phyloP scores from a whole-genome alignment of 257 asterid species.

The Striga asiatica region DNA sequence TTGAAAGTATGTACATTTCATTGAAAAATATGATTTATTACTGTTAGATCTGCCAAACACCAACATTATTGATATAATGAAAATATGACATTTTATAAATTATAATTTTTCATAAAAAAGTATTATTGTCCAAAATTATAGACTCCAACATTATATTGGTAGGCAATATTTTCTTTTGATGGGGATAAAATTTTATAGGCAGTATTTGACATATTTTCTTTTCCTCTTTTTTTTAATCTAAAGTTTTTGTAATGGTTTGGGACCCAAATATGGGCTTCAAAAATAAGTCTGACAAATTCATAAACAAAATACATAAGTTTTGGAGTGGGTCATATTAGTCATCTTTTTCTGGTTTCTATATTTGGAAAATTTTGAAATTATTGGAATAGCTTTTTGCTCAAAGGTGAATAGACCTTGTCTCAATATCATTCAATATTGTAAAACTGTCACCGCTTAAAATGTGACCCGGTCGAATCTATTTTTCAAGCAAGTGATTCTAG shows the following conservation, averaged over 20 bases:
- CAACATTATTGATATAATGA: no score
- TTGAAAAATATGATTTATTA: no score
- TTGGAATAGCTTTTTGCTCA: conserved; percentile 23
- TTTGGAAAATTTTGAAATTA: conserved; percentile 22
- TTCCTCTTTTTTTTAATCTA: no score
- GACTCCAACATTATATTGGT: background rate
- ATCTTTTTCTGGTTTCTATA: conserved; percentile 24
- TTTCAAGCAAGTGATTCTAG: no score
- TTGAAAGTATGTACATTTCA: no score
- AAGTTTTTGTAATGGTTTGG: conserved; percentile 5
- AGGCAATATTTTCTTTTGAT: background rate
- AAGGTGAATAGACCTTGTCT: conserved; percentile 12
- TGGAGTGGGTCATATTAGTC: conserved; percentile 13
- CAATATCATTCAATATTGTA: conserved; percentile 11
- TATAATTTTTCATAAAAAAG: no score
- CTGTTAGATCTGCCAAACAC: no score
- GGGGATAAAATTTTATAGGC: background rate
- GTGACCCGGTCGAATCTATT: no score
- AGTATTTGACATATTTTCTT: no score
- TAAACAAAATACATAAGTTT: background rate
- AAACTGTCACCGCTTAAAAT: no score
- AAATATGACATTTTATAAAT: no score
- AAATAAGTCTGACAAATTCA: background rate
- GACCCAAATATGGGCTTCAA: conserved; percentile 19
- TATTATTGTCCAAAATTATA: no score